These are phyloP conservation scores for Trypanosoma avium DNA, from an alignment of 208 protist genomes.

Conservation along the genomic window DNA sequence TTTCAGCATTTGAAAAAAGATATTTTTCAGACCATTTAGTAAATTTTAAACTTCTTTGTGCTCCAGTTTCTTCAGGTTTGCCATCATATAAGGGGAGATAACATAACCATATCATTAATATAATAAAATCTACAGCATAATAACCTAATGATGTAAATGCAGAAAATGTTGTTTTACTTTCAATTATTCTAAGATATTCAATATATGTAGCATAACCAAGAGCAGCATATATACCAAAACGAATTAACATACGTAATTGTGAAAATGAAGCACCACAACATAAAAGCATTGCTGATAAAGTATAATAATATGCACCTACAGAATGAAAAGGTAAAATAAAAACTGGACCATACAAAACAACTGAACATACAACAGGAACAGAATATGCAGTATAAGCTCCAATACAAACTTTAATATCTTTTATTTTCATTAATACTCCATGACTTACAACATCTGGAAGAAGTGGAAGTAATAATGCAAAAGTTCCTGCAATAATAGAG, in stretches of 20 bases:
- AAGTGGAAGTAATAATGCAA: slow-evolving; percentile 51
- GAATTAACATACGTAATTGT: slow-evolving; percentile 38
- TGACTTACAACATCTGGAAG: slow-evolving; percentile 55
- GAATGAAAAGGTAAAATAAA: slow-evolving; percentile 43
- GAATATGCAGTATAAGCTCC: slow-evolving; percentile 55
- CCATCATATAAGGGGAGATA: slow-evolving; percentile 69
- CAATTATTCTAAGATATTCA: slow-evolving; percentile 31
- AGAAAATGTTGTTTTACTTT: neutral
- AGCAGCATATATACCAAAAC: slow-evolving; percentile 43
- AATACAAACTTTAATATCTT: slow-evolving; percentile 41
- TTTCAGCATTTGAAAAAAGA: slow-evolving; percentile 53
- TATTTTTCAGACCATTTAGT: slow-evolving; percentile 53
- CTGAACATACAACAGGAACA: slow-evolving; percentile 33
- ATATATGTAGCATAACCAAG: slow-evolving; percentile 61
- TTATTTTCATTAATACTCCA: slow-evolving; percentile 35
- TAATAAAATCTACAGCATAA: slow-evolving; percentile 34
- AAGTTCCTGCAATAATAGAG: slow-evolving; percentile 21
- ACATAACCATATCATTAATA: slow-evolving; percentile 45
- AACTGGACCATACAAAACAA: slow-evolving; percentile 29
- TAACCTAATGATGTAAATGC: slow-evolving; percentile 1
- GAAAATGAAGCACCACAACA: slow-evolving; percentile 34
- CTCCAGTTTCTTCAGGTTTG: slow-evolving; percentile 60
- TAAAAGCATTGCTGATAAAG: slow-evolving; percentile 21
- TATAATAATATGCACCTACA: slow-evolving; percentile 43
- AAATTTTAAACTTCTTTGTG: slow-evolving; percentile 45